Evolutionary conservation across 768 basidiomycete species (phyloP).

Genomic region (Pisolithus sp.): DNA sequence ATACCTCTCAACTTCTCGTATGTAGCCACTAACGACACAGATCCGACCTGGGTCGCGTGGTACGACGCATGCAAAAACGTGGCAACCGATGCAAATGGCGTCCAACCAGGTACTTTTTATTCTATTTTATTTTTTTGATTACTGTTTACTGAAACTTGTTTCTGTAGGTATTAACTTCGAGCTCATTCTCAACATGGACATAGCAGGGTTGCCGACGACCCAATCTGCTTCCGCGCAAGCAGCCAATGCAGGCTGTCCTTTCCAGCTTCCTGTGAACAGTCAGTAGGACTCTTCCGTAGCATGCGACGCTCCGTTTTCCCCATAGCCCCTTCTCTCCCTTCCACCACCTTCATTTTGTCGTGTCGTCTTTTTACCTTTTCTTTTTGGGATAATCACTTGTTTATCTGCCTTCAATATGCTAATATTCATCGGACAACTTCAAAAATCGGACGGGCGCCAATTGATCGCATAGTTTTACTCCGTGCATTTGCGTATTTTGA

Average conservation of each 20-base stretch:
- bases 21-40: conserved; percentile 67
- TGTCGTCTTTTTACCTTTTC: neutral
- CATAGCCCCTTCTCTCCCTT: neutral
- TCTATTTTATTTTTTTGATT: too few species aligned
- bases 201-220: conserved; percentile 57
- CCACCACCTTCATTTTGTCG: neutral
- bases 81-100: conserved; percentile 40
- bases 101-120: conserved; percentile 59
- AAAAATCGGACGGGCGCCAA: too few species aligned
- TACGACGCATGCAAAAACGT: conserved; percentile 71
- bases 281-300: conserved; percentile 27
- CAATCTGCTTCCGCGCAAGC: conserved; percentile 51
- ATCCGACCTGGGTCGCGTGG: conserved; percentile 79
- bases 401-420: neutral
- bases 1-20: conserved; percentile 85
- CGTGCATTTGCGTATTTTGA: neutral
- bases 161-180: conserved; percentile 51
- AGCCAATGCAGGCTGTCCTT: conserved; percentile 59
- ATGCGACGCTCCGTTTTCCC: neutral
- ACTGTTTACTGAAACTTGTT: conserved; percentile 5
- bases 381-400: neutral
- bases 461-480: neutral
- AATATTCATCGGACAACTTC: neutral
- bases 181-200: conserved; percentile 58
- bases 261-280: conserved; percentile 52